Base-by-base conservation (phyloP, 352 stramenopile species). In the Peronospora farinosa region DNA sequence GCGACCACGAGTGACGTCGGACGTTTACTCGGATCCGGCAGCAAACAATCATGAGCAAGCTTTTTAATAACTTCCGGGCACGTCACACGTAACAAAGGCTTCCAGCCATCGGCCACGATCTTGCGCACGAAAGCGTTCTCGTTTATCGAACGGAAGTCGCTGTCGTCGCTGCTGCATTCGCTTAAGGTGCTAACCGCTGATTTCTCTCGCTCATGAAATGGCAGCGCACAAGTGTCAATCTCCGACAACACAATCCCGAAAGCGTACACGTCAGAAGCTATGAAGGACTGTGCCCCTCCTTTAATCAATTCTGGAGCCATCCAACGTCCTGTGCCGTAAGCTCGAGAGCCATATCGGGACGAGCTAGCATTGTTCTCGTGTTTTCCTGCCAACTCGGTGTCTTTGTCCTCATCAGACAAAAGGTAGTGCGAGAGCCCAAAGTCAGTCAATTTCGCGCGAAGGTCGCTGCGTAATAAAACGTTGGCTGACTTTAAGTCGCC, bases 191-290 rank as follows among this genome's bases (percentile, higher is more conserved):
- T 43, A 5, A 38, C 40, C 19, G 17, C 41, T 23, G 52, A 2
- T 25, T 58, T 67, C 44, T 67, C 62, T 17, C 65, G 51, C 21
- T 76, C 63, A 13, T 60, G 39, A 52, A 84, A 92, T 25, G 80
- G 80, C 35, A 69, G 36, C 40, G 81, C 67, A 36, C 74, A 75
- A 32, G 80, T 89, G 48, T 89, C 80, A 40, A 92, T 74, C 57
- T 92, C 80, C 1, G 78, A 86, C 3, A 92, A 59, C 51, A 92
- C 75, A 37, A 94, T 72, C 23, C 84, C 84, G 13, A 94, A 84
- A 17, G 79, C 86, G 51, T 92, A 96, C 15, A 96, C 78, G 53
- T 96, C 86, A n/a, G 82, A 81, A 15, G 81, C 80, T 51, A 89
- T 77, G 12, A 72, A 87, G 46, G 78, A 83, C 16, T 74, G 71